Evolutionary conservation across 257 asterid species (phyloP).

Genomic region (Echites panduratus): DNA sequence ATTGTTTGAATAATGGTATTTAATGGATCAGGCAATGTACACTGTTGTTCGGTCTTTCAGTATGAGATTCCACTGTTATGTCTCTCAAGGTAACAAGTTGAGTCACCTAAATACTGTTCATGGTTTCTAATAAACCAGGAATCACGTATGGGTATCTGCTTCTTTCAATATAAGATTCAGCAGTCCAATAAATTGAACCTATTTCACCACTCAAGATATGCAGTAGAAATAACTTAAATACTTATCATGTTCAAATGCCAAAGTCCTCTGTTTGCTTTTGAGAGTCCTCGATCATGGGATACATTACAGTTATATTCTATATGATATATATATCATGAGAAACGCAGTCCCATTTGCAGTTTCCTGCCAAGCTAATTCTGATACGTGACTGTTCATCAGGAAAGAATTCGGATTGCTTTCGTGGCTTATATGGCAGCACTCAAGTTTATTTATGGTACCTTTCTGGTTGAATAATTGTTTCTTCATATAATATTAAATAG

Average conservation of each 20-base stretch:
- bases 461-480: constrained; percentile 18
- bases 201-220: not conserved
- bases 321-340: not conserved
- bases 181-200: too few species aligned
- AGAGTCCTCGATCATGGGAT: not conserved
- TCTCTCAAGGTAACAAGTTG: too few species aligned
- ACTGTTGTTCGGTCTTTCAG: not conserved
- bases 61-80: too few species aligned
- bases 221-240: not conserved
- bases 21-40: not conserved
- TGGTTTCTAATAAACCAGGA: too few species aligned
- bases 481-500: not conserved
- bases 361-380: constrained; percentile 19
- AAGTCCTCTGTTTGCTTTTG: not conserved
- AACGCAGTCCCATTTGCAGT: not conserved
- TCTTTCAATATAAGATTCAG: too few species aligned
- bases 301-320: not conserved
- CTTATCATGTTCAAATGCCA: not conserved
- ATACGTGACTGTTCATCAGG: constrained; percentile 42
- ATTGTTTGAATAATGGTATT: not conserved
- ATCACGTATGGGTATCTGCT: too few species aligned
- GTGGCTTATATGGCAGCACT: constrained; percentile 79
- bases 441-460: constrained; percentile 70
- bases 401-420: constrained; percentile 62
- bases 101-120: too few species aligned